phyloP scores from a whole-genome alignment of 257 asterid species.

The Salvia splendens region DNA sequence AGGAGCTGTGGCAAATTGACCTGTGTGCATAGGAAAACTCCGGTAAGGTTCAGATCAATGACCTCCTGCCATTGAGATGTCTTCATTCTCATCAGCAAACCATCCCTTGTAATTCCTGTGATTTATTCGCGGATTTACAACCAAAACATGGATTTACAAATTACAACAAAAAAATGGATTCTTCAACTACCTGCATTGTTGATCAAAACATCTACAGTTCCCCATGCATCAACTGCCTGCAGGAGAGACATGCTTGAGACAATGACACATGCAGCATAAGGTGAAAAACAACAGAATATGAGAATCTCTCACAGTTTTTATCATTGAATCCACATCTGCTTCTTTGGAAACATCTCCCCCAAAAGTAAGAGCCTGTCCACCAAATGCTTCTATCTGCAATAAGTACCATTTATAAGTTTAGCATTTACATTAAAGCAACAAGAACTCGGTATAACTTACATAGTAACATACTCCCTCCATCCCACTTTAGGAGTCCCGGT shows the following conservation, averaged over 20 bases:
- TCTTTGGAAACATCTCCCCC: slow-evolving; percentile 98
- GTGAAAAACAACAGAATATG: slow-evolving; percentile 13
- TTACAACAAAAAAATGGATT: slow-evolving; percentile 19
- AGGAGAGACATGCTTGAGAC: slow-evolving; percentile 35
- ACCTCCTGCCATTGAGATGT: slow-evolving; percentile 94
- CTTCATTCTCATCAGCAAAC: slow-evolving; percentile 95
- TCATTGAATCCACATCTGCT: slow-evolving; percentile 87
- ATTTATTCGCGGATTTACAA: slow-evolving; percentile 11
- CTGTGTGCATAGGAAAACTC: slow-evolving; percentile 93
- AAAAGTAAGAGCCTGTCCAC: slow-evolving; percentile 84
- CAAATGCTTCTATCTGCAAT: slow-evolving; percentile 78
- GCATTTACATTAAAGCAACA: slow-evolving; percentile 1
- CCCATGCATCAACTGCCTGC: slow-evolving; percentile 96
- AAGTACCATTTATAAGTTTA: slow-evolving; percentile 18
- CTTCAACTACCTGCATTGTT: slow-evolving; percentile 79
- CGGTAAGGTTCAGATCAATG: slow-evolving; percentile 91
- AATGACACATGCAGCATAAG: slow-evolving; percentile 17
- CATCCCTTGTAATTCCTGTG: slow-evolving; percentile 92
- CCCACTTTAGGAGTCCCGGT: too few relatives aligned
- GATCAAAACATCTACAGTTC: slow-evolving; percentile 79
- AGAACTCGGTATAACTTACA: not conserved
- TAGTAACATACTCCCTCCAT: too few relatives aligned
- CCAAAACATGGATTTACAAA: slow-evolving; percentile 19
- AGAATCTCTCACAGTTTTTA: slow-evolving; percentile 66
- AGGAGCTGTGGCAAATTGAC: slow-evolving; percentile 37